Base-by-base conservation (phyloP, 495 filamentous ascomycete genomes). In the Peziza echinospora region DNA sequence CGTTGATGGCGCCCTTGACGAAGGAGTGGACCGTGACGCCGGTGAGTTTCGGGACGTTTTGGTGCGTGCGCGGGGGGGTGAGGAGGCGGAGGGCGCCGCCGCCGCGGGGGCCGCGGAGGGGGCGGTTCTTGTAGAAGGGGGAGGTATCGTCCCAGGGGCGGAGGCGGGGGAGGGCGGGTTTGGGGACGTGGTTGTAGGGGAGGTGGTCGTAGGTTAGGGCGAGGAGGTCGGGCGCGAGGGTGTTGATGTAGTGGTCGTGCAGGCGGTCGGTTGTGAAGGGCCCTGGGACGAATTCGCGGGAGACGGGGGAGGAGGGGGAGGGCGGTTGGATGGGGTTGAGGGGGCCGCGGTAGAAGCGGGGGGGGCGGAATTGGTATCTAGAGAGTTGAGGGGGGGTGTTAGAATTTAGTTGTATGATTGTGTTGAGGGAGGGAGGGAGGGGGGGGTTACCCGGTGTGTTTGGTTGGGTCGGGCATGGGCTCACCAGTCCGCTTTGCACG, bases 311-410 rank as follows among this genome's bases (percentile, higher is more conserved):
- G 26, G 89, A 89, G 40, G 78, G 69, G 9, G 75, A 71, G 4
- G 83, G 89, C 13, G 81, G 77, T 62, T 91, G 82, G 59, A 92
- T 75, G 39, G 89, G 91, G 59, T 94, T 84, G 28, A 96, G 70
- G 42, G 86, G 85, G 46, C 89, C 89, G 60, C 89, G 80, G 63
- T 92, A 73, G 71, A 82, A 96, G 62, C 86, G 83, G 34, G 91
- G 91, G 34, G 89, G 74, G 40, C 82, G 82, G 64, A 78, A 94
- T 65, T 85, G 79, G 65, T 94, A 97, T 69, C 85, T n/a, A n/a
- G n/a, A n/a, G n/a, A n/a, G n/a, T n/a, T n/a, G n/a, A n/a, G n/a
- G n/a, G n/a, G n/a, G n/a, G n/a, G n/a, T n/a, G n/a, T n/a, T n/a
- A n/a, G n/a, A n/a, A n/a, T n/a, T n/a, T n/a, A n/a, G n/a, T n/a